These are phyloP conservation scores for Ramularia endophylla DNA, from an alignment of 2,329 filamentous ascomycete genomes.

Conservation along the genomic window DNA sequence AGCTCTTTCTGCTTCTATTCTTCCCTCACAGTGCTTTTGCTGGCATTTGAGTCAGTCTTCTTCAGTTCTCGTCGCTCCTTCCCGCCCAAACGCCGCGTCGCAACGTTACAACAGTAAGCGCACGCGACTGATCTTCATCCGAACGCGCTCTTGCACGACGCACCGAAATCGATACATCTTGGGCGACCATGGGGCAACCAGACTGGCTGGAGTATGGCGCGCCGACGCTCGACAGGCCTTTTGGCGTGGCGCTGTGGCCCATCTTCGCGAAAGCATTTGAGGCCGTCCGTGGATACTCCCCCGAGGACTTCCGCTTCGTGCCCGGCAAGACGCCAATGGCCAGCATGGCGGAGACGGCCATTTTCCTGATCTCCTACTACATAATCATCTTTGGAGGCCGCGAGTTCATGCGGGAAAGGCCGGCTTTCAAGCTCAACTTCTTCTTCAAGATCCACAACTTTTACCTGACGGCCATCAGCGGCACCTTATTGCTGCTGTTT, in stretches of 20 bases:
- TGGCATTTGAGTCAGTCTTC: background rate
- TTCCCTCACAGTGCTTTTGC: background rate
- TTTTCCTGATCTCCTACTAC: constrained; percentile 85
- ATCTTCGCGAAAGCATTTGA: constrained; percentile 87
- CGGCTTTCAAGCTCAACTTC: constrained; percentile 78
- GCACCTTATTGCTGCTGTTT: constrained; percentile 73
- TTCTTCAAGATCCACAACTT: constrained; percentile 98
- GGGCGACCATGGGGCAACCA: constrained; percentile 40
- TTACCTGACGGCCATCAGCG: constrained; percentile 81
- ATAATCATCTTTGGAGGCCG: constrained; percentile 87
- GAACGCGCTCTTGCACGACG: no score
- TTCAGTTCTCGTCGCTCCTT: constrained; percentile 8
- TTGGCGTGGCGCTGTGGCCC: constrained; percentile 88
- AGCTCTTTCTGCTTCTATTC: background rate
- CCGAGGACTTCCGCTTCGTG: constrained; percentile 79
- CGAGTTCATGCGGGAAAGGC: constrained; percentile 82
- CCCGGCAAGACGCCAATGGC: constrained; percentile 82
- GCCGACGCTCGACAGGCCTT: constrained; percentile 84
- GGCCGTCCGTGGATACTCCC: constrained; percentile 69
- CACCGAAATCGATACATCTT: background rate
- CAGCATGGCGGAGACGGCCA: constrained; percentile 73
- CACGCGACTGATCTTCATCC: constrained; percentile 7
- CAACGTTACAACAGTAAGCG: constrained; percentile 6
- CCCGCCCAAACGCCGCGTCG: constrained; percentile 1
- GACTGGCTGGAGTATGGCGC: constrained; percentile 51